Conservation (phyloP, 2,329 filamentous ascomycete genomes). For the Periglandula ipomoeae region DNA sequence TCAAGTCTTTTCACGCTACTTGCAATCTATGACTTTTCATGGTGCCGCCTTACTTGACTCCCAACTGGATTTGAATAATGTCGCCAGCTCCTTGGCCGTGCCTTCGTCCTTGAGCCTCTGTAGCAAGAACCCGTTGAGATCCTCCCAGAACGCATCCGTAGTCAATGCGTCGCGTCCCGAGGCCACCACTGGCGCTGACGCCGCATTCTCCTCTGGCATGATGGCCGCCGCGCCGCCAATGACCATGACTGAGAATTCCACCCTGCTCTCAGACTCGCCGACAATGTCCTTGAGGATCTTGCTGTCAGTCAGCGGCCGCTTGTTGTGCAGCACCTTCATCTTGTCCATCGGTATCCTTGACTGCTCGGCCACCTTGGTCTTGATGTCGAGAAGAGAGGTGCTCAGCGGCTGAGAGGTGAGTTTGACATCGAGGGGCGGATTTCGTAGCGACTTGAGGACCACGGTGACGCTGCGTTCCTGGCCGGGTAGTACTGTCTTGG, state of each 20-base stretch:
- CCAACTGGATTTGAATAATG: slow-evolving; percentile 65
- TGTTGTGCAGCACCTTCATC: slow-evolving; percentile 77
- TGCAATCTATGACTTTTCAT: slow-evolving; percentile 8
- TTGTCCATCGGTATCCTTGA: slow-evolving; percentile 62
- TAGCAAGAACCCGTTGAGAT: slow-evolving; percentile 71
- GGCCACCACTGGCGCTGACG: slow-evolving; percentile 13
- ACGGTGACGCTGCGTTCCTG: slow-evolving; percentile 47
- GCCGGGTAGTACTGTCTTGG: slow-evolving; percentile 38
- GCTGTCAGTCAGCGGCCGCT: slow-evolving; percentile 72
- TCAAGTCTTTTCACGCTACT: not conserved
- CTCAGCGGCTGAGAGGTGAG: slow-evolving; percentile 54
- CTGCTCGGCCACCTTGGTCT: slow-evolving; percentile 55
- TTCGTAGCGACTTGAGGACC: slow-evolving; percentile 67
- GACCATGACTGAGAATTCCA: slow-evolving; percentile 84
- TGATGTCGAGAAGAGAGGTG: slow-evolving; percentile 72
- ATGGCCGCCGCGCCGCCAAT: slow-evolving; percentile 56
- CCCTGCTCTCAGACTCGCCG: slow-evolving; percentile 34
- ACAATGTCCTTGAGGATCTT: slow-evolving; percentile 71
- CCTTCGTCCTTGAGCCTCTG: slow-evolving; percentile 67
- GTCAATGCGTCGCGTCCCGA: slow-evolving; percentile 53
- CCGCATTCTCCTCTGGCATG: slow-evolving; percentile 29
- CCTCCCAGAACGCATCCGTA: slow-evolving; percentile 74
- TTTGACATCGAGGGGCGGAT: slow-evolving; percentile 58
- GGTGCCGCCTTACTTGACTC: slow-evolving; percentile 32
- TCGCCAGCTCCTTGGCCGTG: slow-evolving; percentile 53